These are phyloP conservation scores for Verruconis gallopava DNA, from an alignment of 2,329 filamentous ascomycete species.

Conservation along the genomic window DNA sequence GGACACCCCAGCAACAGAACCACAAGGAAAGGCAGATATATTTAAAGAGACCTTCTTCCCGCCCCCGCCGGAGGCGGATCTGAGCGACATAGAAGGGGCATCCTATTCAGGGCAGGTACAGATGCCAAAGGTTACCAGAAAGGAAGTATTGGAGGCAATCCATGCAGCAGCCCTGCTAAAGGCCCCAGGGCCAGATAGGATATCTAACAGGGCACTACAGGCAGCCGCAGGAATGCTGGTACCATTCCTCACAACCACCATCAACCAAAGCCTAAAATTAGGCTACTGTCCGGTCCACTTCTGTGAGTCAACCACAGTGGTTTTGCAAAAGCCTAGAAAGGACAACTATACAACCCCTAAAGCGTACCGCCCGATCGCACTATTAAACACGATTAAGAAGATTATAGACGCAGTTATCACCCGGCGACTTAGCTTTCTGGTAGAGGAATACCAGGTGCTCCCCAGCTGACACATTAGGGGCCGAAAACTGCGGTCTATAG, in stretches of 20 bases:
- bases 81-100: constrained; percentile 10
- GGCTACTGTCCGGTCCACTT: constrained; percentile 15
- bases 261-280: constrained; percentile 14
- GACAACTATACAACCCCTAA: constrained; percentile 17
- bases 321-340: constrained; percentile 20
- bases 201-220: constrained; percentile 13
- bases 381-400: constrained; percentile 20
- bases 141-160: constrained; percentile 15
- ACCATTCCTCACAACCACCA: constrained; percentile 8
- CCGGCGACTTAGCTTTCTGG: constrained; percentile 13
- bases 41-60: constrained; percentile 11
- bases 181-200: constrained; percentile 16
- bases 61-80: constrained; percentile 9
- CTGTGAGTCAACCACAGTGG: constrained; percentile 15
- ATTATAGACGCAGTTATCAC: constrained; percentile 18
- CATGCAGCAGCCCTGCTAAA: constrained; percentile 14
- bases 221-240: constrained; percentile 4
- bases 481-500: constrained; percentile 16
- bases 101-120: background rate
- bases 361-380: constrained; percentile 17
- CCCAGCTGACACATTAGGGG: constrained; percentile 18
- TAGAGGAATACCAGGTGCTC: constrained; percentile 15
- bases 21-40: constrained; percentile 10
- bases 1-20: too few relatives aligned
- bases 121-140: constrained; percentile 12